Base-by-base conservation (phyloP, 108 stramenopile species). In the Stephanodiscus minutulus region DNA sequence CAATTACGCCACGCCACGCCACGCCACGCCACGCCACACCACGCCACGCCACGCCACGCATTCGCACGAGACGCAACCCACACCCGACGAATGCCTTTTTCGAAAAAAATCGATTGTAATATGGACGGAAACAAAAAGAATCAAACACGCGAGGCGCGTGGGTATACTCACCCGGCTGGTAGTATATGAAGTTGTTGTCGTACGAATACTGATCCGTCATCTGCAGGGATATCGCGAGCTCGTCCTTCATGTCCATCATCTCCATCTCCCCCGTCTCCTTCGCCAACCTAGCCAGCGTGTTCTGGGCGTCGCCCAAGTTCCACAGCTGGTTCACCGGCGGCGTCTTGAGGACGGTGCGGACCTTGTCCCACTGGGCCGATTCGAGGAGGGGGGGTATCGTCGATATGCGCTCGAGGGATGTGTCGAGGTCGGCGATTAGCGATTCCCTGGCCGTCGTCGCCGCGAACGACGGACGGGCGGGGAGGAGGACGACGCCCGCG, bases 161-260 rank as follows among this genome's bases (percentile, higher is more conserved):
- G n/a, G n/a, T n/a, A n/a, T n/a, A n/a, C 69, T 72, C 65, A 71
- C 85, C 89, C 11, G 89, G 89, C 68, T 90, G 89, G 61, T 74
- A 86, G 69, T 90, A 90, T 53, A 87, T 84, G 65, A 90, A 90
- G 17, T 79, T 83, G 65, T 87, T 87, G 73, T 87, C 87, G 71
- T 92, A 92, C 21, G 86, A 78, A 22, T 85, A 65, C 70, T 92
- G 88, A 73, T 92, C 91, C 57, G 77, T 79, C 91, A 92, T 88
- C 52, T 92, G 91, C 11, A 92, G 48, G 46, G 73, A 80, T 50
- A 81, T 76, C 18, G 79, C 76, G 12, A 92, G 44, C 33, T 92
- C 91, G 60, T 92, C 88, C 67, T 86, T 88, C 20, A 89, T 22
- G 47, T 92, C 91, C 48, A 92, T 64, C 52, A 89, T 72, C 18